Evolutionary conservation across 176 grass and related monocot species (phyloP).

Genomic region (Tillandsia leiboldiana): DNA sequence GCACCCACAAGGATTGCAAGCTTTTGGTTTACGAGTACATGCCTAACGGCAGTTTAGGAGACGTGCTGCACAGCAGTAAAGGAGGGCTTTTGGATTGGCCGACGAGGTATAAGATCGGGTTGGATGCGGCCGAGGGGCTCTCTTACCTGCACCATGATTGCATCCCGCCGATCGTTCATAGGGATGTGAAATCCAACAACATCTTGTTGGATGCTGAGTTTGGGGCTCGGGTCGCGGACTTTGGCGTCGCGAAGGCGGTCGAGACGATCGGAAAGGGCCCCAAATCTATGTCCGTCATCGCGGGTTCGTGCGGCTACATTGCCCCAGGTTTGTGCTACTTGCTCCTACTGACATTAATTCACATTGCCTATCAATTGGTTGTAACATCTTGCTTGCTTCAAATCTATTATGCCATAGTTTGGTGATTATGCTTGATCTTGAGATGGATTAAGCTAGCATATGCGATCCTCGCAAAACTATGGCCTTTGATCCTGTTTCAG

Average conservation of each 20-base stretch:
- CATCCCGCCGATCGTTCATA: constrained; percentile 68
- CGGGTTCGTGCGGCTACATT: constrained; percentile 76
- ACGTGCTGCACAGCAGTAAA: constrained; percentile 56
- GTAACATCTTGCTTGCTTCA: not conserved
- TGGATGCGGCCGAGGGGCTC: constrained; percentile 68
- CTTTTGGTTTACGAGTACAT: constrained; percentile 82
- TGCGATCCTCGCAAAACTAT: not conserved
- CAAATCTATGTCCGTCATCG: constrained; percentile 76
- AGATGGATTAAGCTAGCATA: not conserved
- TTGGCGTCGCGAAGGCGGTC: constrained; percentile 67
- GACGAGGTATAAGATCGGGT: constrained; percentile 46
- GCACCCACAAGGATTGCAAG: constrained; percentile 45
- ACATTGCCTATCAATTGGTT: not conserved
- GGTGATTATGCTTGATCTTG: not conserved
- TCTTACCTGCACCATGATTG: constrained; percentile 89
- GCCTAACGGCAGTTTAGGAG: constrained; percentile 65
- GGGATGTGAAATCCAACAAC: constrained; percentile 87
- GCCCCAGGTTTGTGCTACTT: constrained; percentile 48
- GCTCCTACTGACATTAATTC: not conserved
- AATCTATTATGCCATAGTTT: not conserved
- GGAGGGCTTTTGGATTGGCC: constrained; percentile 49
- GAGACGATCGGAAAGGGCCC: constrained; percentile 25
- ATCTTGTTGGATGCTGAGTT: constrained; percentile 76
- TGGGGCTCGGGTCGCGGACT: constrained; percentile 49
- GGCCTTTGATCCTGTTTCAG: too few species aligned